Percentiles rank a stretch among this genome's conserved stretches.
phyloP scores from a whole-genome alignment of 805 yeast genomes.

The Yarrowia bubula region DNA sequence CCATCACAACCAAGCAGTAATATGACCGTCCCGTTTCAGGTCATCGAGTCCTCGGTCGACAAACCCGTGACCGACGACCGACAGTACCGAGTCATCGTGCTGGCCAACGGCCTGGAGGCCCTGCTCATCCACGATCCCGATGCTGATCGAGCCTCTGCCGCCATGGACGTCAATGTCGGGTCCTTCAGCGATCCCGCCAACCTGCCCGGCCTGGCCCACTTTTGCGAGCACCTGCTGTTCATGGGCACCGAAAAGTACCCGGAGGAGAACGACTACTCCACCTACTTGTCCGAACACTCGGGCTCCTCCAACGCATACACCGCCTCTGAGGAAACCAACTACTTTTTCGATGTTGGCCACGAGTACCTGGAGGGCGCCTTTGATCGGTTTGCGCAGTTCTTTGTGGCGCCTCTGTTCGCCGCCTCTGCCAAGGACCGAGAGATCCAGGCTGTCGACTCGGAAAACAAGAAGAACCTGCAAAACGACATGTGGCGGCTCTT shows the following conservation, averaged over 20 bases:
- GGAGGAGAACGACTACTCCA: slow-evolving; percentile 67
- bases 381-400: slow-evolving; percentile 91
- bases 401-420: slow-evolving; percentile 76
- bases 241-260: slow-evolving; percentile 81
- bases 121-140: slow-evolving; percentile 75
- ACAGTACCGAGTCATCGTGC: slow-evolving; percentile 60
- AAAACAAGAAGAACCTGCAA: slow-evolving; percentile 90
- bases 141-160: slow-evolving; percentile 61
- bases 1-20: not conserved
- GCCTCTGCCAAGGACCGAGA: slow-evolving; percentile 82
- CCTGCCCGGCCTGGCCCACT: slow-evolving; percentile 81
- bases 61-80: slow-evolving; percentile 63
- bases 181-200: slow-evolving; percentile 72
- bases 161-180: slow-evolving; percentile 76
- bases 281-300: slow-evolving; percentile 75
- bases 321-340: slow-evolving; percentile 83
- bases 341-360: slow-evolving; percentile 79
- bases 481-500: slow-evolving; percentile 84
- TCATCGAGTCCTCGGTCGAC: slow-evolving; percentile 41
- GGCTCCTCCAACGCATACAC: slow-evolving; percentile 94
- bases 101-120: slow-evolving; percentile 68
- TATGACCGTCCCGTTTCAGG: slow-evolving; percentile 23
- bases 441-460: slow-evolving; percentile 92
- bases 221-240: slow-evolving; percentile 80
- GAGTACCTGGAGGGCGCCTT: slow-evolving; percentile 80